Evolutionary conservation across 179 eudicot species (phyloP), one percentile per base, ranked within the genome.

Genomic region (Gypsophila paniculata): DNA sequence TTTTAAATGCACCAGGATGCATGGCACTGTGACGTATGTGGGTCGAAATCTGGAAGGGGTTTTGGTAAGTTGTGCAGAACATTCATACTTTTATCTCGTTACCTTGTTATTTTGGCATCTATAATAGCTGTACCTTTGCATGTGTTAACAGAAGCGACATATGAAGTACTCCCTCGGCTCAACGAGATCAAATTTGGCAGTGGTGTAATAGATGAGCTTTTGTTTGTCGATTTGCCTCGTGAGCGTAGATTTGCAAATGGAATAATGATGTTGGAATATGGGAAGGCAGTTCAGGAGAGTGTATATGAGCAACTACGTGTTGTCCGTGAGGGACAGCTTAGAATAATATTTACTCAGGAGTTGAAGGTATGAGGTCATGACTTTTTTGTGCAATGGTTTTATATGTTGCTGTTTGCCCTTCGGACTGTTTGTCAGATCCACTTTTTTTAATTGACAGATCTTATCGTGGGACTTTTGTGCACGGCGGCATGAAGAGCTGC

Each of bases 401-500:
- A 34, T 21, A 15, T 52, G 18, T 36, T 21, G 61, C 5, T 22
- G 26, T 44, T 34, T 52, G 10, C 17, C 49, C 73, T 59, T 67
- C 10, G 6, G 13, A 32, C 55, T 51, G 53, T 18, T 73, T 61
- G 25, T 7, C 44, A n/a, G 23, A 21, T 44, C 36, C 46, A 17
- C 29, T 21, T 76, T 63, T 44, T 52, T 22, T 63, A 12, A 32
- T 71, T 70, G 32, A 70, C 82, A 93, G 97, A 93, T 93, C 77
- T 74, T 91, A 53, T 88, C 98, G 69, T 93, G 98, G 98, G 98
- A 93, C 72, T 93, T 91, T 71, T 93, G 98, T 86, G 96, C 91
- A 46, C 84, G 89, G 52, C 90, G 91, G n/a, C 98, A 93, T 70
- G 98, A 93, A 76, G 98, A 93, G 71, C 87, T 93, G 68, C 90